Evolutionary conservation across 331 rosid genomes (phyloP), one percentile per base, ranked within the genome.

Genomic region (Acacia concinna): DNA sequence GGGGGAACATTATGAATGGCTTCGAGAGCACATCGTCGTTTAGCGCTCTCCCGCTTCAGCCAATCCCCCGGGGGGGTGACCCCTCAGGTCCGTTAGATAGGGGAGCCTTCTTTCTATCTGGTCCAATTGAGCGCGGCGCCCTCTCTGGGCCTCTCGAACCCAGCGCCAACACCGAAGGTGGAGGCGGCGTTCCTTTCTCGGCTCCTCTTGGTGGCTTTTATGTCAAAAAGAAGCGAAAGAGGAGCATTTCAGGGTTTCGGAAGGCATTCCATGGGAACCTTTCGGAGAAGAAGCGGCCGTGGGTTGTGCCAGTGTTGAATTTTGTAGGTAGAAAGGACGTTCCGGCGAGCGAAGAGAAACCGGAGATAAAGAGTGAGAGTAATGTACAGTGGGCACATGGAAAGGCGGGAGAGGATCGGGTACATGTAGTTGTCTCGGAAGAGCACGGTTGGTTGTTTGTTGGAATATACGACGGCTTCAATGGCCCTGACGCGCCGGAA

Each of bases 331-430:
- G 90, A 31, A 92, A 83, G 85, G 93, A 92, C 27, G 83, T 67
- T 18, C 71, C 87, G 49, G 74, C 85, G n/a, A 73, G 78, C 4
- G 92, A 85, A 35, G 91, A 84, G 28, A 91, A 90, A 51, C 65
- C 79, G 49, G 87, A 82, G 77, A 84, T 17, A 49, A 84, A 76
- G 51, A 82, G 32, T 25, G 92, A 88, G 87, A 74, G 83, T 32
- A 83, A 93, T 67, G 89, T 89, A 71, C 97, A 93, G 89, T 93
- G 97, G 97, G 97, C 97, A 28, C 91, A 86, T 0, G 97, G 97
- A 15, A 93, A 93, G 84, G 97, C 97, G 0, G 97, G 97, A 14
- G 97, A 93, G 91, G 97, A 93, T 84, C 93, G 97, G 13, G 97
- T 93, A 40, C 97, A 93, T 68, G 97, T 93, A 43, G 97, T 89